Conservation (phyloP, 2,329 filamentous ascomycete genomes). For the Pseudogymnoascus verrucosus region DNA sequence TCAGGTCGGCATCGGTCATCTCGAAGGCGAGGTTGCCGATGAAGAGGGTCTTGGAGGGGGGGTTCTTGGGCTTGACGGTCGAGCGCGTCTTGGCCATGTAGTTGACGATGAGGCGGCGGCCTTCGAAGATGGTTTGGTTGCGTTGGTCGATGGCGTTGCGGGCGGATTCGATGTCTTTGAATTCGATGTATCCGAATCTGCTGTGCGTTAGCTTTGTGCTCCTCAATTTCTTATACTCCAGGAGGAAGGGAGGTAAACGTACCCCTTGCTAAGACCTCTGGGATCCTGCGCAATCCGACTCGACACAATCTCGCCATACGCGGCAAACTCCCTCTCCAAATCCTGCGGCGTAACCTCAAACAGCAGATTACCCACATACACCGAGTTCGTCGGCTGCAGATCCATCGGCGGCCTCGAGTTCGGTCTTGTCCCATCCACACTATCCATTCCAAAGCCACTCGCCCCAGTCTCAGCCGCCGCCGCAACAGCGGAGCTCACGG, state of each 20-base stretch:
- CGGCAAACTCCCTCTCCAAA: constrained; percentile 48
- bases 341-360: constrained; percentile 58
- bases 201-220: constrained; percentile 12
- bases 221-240: neutral
- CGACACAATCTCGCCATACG: constrained; percentile 47
- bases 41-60: constrained; percentile 61
- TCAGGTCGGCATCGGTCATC: constrained; percentile 75
- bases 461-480: neutral
- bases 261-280: constrained; percentile 63
- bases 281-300: constrained; percentile 51
- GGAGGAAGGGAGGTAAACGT: constrained; percentile 22
- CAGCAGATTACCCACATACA: constrained; percentile 64
- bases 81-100: constrained; percentile 32
- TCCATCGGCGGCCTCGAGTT: constrained; percentile 9
- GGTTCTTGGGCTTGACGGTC: constrained; percentile 23
- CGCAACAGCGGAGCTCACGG: neutral
- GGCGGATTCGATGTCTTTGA: constrained; percentile 44
- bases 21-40: constrained; percentile 83
- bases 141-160: constrained; percentile 47
- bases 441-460: neutral
- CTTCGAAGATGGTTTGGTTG: constrained; percentile 54
- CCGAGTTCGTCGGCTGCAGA: constrained; percentile 33
- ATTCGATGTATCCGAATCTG: constrained; percentile 62
- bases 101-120: constrained; percentile 55
- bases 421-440: constrained; percentile 12